phyloP scores from a whole-genome alignment of 1,284 basidiomycete species.

The Trichosporon faecale region DNA sequence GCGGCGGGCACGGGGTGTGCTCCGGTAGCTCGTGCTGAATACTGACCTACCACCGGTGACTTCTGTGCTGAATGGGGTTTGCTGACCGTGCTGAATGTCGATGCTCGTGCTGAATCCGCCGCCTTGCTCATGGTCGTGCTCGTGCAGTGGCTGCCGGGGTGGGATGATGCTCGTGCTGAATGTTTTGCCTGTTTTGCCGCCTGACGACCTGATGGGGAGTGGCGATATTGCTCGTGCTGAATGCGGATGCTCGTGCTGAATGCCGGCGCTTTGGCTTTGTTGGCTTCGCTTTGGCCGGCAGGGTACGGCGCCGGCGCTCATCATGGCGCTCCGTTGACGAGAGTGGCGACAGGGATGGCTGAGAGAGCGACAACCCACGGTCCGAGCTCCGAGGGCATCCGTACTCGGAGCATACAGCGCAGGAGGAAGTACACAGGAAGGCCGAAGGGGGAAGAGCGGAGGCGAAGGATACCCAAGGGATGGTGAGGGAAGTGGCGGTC shows the following conservation, averaged over 20 bases:
- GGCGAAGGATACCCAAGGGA: too few species aligned
- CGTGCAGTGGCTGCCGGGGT: neutral
- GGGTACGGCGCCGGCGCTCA: neutral
- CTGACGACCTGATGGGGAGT: neutral
- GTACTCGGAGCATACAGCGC: neutral
- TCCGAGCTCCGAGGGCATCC: neutral
- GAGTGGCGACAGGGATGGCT: neutral
- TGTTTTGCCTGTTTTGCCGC: neutral
- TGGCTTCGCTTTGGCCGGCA: too few species aligned
- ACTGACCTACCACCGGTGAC: too few species aligned
- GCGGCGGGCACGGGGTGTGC: neutral
- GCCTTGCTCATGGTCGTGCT: neutral
- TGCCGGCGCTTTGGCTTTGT: neutral
- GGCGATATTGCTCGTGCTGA: neutral
- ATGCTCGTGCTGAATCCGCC: neutral
- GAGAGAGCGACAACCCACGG: neutral
- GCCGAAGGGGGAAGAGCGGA: neutral
- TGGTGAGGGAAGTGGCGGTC: neutral
- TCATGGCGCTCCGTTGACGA: neutral
- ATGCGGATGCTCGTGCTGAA: neutral
- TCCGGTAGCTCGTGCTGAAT: neutral
- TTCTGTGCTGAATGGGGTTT: neutral
- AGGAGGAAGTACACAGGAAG: neutral
- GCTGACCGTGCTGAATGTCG: neutral
- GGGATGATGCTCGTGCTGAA: neutral